Evolutionary conservation across 2,329 filamentous ascomycete genomes (phyloP).

Genomic region (Penicillium psychrosexuale): DNA sequence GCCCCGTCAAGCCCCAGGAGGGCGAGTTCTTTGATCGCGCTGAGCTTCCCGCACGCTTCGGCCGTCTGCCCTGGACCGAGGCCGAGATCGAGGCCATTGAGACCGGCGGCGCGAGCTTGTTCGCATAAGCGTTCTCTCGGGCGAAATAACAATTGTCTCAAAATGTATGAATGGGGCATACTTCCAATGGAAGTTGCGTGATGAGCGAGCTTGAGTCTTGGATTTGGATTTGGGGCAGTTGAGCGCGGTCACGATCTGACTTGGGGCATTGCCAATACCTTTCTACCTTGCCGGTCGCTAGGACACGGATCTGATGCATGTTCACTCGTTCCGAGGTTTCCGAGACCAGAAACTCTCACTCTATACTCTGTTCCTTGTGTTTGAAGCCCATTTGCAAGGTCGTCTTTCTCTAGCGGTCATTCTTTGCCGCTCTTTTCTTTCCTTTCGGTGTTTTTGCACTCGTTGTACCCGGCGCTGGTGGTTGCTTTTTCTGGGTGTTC

Average conservation of each 20-base stretch:
- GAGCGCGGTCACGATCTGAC: background rate
- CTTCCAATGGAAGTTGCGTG: conserved; percentile 18
- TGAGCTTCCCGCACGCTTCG: conserved; percentile 82
- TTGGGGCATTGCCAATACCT: background rate
- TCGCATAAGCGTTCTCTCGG: conserved; percentile 39
- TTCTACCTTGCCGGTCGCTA: background rate
- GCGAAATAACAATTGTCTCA: background rate
- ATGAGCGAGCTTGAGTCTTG: conserved; percentile 3
- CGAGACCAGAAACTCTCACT: background rate
- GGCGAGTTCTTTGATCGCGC: conserved; percentile 85
- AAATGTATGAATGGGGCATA: conserved; percentile 21
- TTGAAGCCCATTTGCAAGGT: background rate
- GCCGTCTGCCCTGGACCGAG: conserved; percentile 66
- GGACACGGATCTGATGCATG: background rate
- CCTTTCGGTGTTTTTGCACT: conserved; percentile 13
- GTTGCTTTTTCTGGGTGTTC: conserved; percentile 28
- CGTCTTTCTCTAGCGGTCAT: conserved; percentile 9
- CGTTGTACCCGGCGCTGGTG: conserved; percentile 33
- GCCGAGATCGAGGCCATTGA: conserved; percentile 95
- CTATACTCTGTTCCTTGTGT: conserved; percentile 5
- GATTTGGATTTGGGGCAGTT: conserved; percentile 6
- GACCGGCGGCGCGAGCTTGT: conserved; percentile 77
- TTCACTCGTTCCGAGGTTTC: conserved; percentile 3
- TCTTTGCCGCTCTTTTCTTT: conserved; percentile 12
- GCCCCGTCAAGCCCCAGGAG: conserved; percentile 65